These are phyloP conservation scores for Phytophthora agathidicida DNA, from an alignment of 352 stramenopile genomes.

Conservation along the genomic window DNA sequence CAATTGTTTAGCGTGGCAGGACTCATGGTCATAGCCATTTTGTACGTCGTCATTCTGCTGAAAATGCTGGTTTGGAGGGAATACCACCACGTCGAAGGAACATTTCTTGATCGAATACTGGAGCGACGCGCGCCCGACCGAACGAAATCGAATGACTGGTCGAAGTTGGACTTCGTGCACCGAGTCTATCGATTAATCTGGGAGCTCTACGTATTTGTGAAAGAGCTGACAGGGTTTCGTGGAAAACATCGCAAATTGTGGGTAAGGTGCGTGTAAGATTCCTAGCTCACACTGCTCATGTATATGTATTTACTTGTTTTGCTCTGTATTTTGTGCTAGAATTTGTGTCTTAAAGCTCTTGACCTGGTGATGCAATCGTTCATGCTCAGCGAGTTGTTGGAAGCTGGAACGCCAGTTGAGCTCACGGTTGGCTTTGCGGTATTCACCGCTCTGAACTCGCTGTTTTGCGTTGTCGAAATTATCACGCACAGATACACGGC, in stretches of 20 bases:
- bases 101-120: conserved; percentile 6
- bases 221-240: conserved; percentile 33
- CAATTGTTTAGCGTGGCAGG: conserved; percentile 18
- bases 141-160: not conserved
- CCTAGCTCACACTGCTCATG: not conserved
- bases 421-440: conserved; percentile 26
- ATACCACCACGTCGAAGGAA: conserved; percentile 7
- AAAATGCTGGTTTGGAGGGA: conserved; percentile 34
- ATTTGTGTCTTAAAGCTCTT: conserved; percentile 36
- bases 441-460: conserved; percentile 30
- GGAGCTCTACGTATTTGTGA: conserved; percentile 25
- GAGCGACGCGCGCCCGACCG: conserved; percentile 1
- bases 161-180: not conserved
- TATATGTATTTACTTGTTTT: no score
- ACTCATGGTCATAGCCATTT: conserved; percentile 6
- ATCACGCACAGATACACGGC: conserved; percentile 23
- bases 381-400: conserved; percentile 32
- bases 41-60: conserved; percentile 23
- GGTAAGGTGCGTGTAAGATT: conserved; percentile 21
- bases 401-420: conserved; percentile 29
- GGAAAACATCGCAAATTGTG: conserved; percentile 43
- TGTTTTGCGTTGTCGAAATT: conserved; percentile 30
- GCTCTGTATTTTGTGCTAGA: conserved; percentile 26
- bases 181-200: conserved; percentile 12
- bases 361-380: conserved; percentile 39